Percentiles rank a stretch among this genome's conserved stretches.
phyloP scores from a whole-genome alignment of 192 early-diverging fungal species.

The Coemansia sp. region DNA sequence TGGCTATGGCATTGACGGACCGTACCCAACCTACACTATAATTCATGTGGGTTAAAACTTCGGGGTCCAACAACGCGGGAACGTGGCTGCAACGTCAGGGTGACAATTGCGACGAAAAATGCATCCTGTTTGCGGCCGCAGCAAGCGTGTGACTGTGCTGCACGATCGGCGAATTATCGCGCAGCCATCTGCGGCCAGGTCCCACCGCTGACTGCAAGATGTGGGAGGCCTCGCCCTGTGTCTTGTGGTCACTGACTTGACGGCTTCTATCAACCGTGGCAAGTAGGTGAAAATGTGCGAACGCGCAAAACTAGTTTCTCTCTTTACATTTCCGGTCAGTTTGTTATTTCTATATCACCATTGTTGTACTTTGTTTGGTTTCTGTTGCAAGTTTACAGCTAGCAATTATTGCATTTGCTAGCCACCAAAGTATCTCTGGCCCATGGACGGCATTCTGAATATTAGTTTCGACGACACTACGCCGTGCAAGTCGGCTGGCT shows the following conservation, averaged over 20 bases:
- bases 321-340: not conserved
- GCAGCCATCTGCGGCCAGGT: too few relatives aligned
- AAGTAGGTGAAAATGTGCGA: not conserved
- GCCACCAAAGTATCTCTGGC: not conserved
- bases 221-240: not conserved
- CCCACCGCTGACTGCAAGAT: not conserved
- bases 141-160: too few relatives aligned
- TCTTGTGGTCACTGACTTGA: constrained; percentile 1
- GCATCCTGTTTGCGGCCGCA: too few relatives aligned
- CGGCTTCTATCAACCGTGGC: not conserved
- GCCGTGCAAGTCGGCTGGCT: not conserved
- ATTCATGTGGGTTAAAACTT: too few relatives aligned
- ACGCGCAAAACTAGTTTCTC: not conserved
- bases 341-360: too few relatives aligned
- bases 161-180: too few relatives aligned
- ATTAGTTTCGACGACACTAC: not conserved
- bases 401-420: not conserved
- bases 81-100: too few relatives aligned
- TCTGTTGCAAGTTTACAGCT: not conserved
- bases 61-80: too few relatives aligned
- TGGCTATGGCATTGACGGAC: too few relatives aligned
- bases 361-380: too few relatives aligned
- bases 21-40: too few relatives aligned
- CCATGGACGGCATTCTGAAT: not conserved
- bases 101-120: too few relatives aligned